A percentile compares a stretch with the other conserved stretches of the same genome.
Evolutionary conservation across 208 protist genomes (phyloP).

Genomic region (Hexamita inflata): DNA sequence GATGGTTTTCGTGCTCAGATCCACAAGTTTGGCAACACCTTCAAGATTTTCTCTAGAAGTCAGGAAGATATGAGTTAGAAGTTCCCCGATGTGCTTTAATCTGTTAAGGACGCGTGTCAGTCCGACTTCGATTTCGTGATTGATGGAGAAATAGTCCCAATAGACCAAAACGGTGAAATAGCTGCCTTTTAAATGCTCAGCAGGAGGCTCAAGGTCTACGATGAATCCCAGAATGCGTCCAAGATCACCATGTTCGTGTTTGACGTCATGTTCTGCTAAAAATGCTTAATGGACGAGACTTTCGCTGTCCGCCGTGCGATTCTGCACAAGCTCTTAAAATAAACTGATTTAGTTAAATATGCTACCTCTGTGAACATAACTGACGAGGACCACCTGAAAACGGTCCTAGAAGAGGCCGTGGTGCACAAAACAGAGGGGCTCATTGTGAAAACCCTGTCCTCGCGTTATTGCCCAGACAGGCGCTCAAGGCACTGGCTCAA

Average conservation of each 20-base stretch:
- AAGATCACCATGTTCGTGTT: constrained; percentile 92
- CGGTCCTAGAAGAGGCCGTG: constrained; percentile 74
- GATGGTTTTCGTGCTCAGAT: constrained; percentile 90
- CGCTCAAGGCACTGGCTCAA: constrained; percentile 93
- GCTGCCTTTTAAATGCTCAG: neutral
- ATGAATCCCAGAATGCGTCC: constrained; percentile 67
- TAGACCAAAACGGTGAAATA: too few relatives aligned
- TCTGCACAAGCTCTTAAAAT: constrained; percentile 36
- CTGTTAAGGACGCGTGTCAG: constrained; percentile 42
- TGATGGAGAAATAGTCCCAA: too few relatives aligned
- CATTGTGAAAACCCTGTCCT: constrained; percentile 87
- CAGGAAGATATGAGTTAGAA: constrained; percentile 87
- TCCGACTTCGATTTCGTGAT: too few relatives aligned
- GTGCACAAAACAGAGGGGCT: constrained; percentile 71
- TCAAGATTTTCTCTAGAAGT: constrained; percentile 89
- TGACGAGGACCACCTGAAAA: constrained; percentile 72
- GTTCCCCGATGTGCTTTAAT: constrained; percentile 82
- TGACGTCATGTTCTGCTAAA: constrained; percentile 84
- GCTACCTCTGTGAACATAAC: constrained; percentile 53
- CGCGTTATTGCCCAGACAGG: constrained; percentile 80
- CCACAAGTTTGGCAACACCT: constrained; percentile 56
- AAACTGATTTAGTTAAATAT: constrained; percentile 27
- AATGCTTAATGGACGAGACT: neutral
- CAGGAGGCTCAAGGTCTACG: constrained; percentile 63
- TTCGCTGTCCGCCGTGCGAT: neutral